Evolutionary conservation across 331 rosid species (phyloP), one percentile per base, ranked within the genome.

Genomic region (Erythrophleum ivorense): DNA sequence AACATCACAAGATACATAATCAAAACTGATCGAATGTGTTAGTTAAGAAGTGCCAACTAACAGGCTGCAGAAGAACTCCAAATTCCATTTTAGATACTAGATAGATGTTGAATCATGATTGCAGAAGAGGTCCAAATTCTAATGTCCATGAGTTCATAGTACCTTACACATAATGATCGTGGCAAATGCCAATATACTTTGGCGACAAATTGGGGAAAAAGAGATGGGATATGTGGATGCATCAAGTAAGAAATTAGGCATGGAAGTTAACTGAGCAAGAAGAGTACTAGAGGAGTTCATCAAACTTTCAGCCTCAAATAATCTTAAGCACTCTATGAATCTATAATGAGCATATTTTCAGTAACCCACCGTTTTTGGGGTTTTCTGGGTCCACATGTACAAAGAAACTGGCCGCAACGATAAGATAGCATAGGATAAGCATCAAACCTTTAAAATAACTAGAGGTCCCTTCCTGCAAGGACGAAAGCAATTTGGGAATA

Each of bases 391-490:
- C 98, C 46, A 86, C 78, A 53, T 94, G 98, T 69, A 92, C 98
- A 58, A 91, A 94, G 87, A 92, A 94, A 81, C 97, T 94, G 70
- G 97, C 97, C 21, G 97, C 97, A 45, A 94, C 97, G 40, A 94
- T 92, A 16, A 92, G 88, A 86, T 94, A 94, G 90, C 94, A 94
- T 71, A 92, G 88, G 80, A 94, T 77, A 49, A 94, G 97, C 98
- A 94, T 92, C 34, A 94, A 84, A 64, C 97, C 98, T 90, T 94
- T 94, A 53, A 94, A 91, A 87, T 94, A 94, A 85, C 92, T 94
- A 52, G 98, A 92, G 59, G 95, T 91, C 78, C 98, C 98, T 68
- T 94, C 98, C 98, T 94, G 97, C 87, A 83, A 73, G 62, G 33
- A 54, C 54, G 36, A 69, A 81, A 15, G 36, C 67, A 69, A 74